phyloP scores from a whole-genome alignment of 2,329 filamentous ascomycete genomes.

The Neopestalotiopsis sp. region DNA sequence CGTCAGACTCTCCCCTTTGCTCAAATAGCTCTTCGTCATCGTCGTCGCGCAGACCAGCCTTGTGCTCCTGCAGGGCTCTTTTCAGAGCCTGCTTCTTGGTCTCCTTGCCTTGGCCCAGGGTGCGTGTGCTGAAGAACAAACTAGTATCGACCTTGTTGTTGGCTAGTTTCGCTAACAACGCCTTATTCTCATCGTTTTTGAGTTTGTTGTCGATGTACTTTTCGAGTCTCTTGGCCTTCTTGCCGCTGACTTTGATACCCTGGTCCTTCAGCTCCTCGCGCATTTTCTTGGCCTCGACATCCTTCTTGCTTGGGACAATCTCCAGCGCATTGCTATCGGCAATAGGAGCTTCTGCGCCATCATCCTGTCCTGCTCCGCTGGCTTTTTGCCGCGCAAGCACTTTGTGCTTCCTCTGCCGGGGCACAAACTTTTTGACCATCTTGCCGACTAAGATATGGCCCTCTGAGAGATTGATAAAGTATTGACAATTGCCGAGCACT shows the following conservation, averaged over 20 bases:
- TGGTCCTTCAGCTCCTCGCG: constrained; percentile 58
- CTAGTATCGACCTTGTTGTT: constrained; percentile 81
- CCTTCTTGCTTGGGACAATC: constrained; percentile 53
- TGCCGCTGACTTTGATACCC: constrained; percentile 62
- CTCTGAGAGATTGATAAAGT: not conserved
- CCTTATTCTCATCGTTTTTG: constrained; percentile 89
- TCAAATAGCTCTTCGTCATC: constrained; percentile 60
- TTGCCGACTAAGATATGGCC: constrained; percentile 21
- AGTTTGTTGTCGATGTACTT: constrained; percentile 87
- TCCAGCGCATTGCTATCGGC: constrained; percentile 61
- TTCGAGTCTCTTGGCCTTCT: constrained; percentile 70
- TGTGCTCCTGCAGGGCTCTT: constrained; percentile 66
- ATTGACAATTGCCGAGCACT: not conserved
- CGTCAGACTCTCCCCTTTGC: constrained; percentile 16
- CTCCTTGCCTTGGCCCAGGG: constrained; percentile 74
- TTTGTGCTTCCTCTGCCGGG: constrained; percentile 71
- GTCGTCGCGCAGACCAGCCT: constrained; percentile 66
- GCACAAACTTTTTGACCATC: constrained; percentile 64
- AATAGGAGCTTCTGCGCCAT: constrained; percentile 32
- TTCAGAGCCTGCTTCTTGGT: constrained; percentile 72
- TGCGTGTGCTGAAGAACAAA: constrained; percentile 77
- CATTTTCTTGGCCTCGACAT: constrained; percentile 59
- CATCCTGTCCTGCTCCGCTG: constrained; percentile 40
- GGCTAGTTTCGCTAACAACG: constrained; percentile 82
- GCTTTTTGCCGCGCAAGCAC: constrained; percentile 61